Evolutionary conservation across 805 yeast species (phyloP).

Genomic region (Ogataea dorogensis): DNA sequence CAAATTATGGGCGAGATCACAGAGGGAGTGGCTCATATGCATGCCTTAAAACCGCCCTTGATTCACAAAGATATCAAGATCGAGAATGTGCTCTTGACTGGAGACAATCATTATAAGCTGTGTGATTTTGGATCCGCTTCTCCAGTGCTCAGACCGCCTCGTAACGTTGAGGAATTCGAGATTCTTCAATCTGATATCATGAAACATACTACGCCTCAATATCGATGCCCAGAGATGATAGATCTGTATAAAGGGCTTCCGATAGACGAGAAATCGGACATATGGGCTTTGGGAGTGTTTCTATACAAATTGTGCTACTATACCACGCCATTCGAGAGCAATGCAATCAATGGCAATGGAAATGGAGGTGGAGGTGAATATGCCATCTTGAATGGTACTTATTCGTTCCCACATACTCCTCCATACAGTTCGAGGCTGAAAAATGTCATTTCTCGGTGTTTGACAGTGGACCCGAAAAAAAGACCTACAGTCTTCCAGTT

Average conservation of each 20-base stretch:
- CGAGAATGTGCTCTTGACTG: slow-evolving; percentile 71
- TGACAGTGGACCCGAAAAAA: slow-evolving; percentile 63
- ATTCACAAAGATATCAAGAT: slow-evolving; percentile 81
- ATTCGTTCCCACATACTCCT: slow-evolving; percentile 54
- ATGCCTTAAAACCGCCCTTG: slow-evolving; percentile 66
- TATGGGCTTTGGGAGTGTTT: slow-evolving; percentile 84
- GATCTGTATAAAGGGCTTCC: slow-evolving; percentile 67
- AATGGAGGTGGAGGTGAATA: slow-evolving; percentile 50
- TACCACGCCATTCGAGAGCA: slow-evolving; percentile 76
- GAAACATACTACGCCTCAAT: slow-evolving; percentile 83
- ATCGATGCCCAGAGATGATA: slow-evolving; percentile 82
- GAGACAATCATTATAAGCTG: slow-evolving; percentile 57
- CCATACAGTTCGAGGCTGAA: slow-evolving; percentile 60
- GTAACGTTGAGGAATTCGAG: slow-evolving; percentile 56
- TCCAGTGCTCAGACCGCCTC: slow-evolving; percentile 61
- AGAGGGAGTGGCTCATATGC: slow-evolving; percentile 77
- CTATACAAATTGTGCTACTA: slow-evolving; percentile 76
- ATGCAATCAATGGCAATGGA: slow-evolving; percentile 35
- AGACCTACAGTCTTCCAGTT: slow-evolving; percentile 76
- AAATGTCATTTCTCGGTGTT: slow-evolving; percentile 57
- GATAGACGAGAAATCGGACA: slow-evolving; percentile 77
- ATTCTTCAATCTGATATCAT: slow-evolving; percentile 64
- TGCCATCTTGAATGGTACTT: slow-evolving; percentile 58
- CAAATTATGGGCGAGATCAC: slow-evolving; percentile 67
- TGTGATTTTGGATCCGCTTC: slow-evolving; percentile 86